A percentile compares a stretch with the other conserved stretches of the same genome.
Conservation (phyloP, 495 filamentous ascomycete genomes). For the Aspergillus heteromorphus region DNA sequence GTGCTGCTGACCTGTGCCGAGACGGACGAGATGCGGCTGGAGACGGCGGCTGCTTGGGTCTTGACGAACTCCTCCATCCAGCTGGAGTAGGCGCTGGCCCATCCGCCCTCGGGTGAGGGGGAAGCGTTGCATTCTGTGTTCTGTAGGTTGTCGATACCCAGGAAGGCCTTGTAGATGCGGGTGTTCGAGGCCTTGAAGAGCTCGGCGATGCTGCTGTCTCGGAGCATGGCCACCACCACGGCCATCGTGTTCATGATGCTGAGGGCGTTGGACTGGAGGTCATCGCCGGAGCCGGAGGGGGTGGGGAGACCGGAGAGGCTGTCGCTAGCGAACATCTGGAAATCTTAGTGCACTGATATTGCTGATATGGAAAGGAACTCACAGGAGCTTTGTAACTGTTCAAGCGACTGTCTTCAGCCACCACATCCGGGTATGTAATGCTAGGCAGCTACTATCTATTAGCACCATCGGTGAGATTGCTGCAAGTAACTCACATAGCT, state of each 20-base stretch:
- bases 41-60: not conserved
- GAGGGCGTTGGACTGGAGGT: not conserved
- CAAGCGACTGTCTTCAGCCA: not conserved
- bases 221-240: not conserved
- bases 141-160: not conserved
- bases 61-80: not conserved
- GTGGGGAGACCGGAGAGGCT: not conserved
- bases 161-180: not conserved
- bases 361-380: not conserved
- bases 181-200: not conserved
- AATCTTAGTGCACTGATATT: not conserved
- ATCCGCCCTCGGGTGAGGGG: not conserved
- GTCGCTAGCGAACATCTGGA: not conserved
- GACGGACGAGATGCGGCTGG: not conserved
- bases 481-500: not conserved
- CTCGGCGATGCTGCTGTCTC: not conserved
- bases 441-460: not conserved
- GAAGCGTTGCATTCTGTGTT: not conserved
- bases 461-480: not conserved
- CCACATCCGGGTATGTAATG: not conserved
- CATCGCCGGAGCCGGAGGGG: not conserved
- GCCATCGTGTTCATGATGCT: conserved; percentile 2
- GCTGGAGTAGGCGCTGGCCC: not conserved
- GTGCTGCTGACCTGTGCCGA: not conserved
- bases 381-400: not conserved